Conservation (phyloP, 2,329 filamentous ascomycete genomes). For the Sporothrix variecibatus region DNA sequence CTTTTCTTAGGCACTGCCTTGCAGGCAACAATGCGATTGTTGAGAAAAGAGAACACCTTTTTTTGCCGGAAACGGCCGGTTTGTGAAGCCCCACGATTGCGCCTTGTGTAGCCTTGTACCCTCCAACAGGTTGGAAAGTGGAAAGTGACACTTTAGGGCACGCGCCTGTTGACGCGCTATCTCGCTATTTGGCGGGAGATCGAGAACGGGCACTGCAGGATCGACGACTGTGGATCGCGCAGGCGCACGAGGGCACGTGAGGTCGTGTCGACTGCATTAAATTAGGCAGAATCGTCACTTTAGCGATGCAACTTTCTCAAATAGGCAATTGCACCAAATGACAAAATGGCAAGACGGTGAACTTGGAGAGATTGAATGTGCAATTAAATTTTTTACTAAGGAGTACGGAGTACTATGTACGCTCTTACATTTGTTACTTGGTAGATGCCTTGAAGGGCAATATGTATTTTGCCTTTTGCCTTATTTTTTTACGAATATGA, state of each 20-base stretch:
- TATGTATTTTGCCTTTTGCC: too few species aligned
- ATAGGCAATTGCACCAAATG: not conserved
- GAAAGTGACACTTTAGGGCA: not conserved
- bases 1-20: not conserved
- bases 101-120: not conserved
- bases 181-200: not conserved
- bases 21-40: constrained; percentile 6
- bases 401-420: too few species aligned
- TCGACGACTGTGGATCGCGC: not conserved
- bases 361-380: too few species aligned
- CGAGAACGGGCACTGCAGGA: not conserved
- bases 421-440: too few species aligned
- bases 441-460: too few species aligned
- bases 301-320: not conserved
- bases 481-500: too few species aligned
- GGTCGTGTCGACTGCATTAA: not conserved
- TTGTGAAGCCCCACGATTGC: constrained; percentile 5
- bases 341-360: too few species aligned
- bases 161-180: not conserved
- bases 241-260: constrained; percentile 6
- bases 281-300: constrained; percentile 1
- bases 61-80: not conserved
- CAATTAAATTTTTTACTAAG: too few species aligned
- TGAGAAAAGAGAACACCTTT: not conserved
- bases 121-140: not conserved